Evolutionary conservation across 2,329 filamentous ascomycete genomes (phyloP).

Genomic region (Fusarium lateritium): DNA sequence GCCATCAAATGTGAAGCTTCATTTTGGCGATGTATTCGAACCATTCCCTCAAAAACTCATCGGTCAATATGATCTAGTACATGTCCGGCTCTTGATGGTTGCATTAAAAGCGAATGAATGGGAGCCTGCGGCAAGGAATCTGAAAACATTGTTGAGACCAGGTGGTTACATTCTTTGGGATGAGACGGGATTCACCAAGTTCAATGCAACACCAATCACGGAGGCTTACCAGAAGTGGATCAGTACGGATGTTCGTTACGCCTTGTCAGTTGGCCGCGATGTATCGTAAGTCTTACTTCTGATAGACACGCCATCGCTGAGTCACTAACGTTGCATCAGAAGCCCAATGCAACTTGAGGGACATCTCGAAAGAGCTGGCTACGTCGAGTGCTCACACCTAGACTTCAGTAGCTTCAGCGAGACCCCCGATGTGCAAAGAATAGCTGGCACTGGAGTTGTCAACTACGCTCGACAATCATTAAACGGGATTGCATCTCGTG

Average conservation of each 20-base stretch:
- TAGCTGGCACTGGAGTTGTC: neutral
- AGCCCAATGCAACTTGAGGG: conserved; percentile 8
- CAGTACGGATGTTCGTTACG: conserved; percentile 12
- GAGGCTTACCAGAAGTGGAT: conserved; percentile 16
- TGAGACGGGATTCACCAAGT: conserved; percentile 14
- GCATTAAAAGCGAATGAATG: conserved; percentile 6
- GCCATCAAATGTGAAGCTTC: conserved; percentile 1
- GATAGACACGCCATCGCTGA: too few species aligned
- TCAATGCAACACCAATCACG: conserved; percentile 4
- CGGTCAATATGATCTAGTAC: conserved; percentile 10
- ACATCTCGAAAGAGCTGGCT: conserved; percentile 1
- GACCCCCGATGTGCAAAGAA: neutral
- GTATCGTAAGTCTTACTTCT: conserved; percentile 2
- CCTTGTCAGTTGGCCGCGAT: conserved; percentile 1
- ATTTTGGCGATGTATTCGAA: neutral
- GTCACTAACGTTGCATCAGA: neutral
- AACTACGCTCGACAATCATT: conserved; percentile 11
- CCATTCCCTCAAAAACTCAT: neutral
- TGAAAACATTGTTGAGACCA: conserved; percentile 2
- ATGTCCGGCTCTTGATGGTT: conserved; percentile 15
- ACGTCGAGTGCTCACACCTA: conserved; percentile 1
- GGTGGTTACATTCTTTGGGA: conserved; percentile 22
- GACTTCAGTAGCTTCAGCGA: conserved; percentile 19
- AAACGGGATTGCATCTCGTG: neutral
- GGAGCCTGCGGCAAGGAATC: neutral